phyloP scores from a whole-genome alignment of 2,329 filamentous ascomycete genomes.

The Domatiomyces catenatus region DNA sequence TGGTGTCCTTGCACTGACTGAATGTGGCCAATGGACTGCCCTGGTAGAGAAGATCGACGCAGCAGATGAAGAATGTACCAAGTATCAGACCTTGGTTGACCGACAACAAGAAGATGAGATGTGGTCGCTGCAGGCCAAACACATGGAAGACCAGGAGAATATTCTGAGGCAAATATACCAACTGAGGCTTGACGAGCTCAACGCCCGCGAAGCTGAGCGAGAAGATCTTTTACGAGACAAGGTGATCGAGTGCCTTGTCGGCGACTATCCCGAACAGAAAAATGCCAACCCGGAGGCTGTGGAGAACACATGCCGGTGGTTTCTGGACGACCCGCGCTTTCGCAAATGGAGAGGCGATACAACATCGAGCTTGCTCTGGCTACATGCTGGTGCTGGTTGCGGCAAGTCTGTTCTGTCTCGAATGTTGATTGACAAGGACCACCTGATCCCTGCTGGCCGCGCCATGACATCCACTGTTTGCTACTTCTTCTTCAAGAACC shows the following conservation, averaged over 20 bases:
- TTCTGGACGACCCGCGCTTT: slow-evolving; percentile 19
- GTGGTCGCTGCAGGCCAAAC: slow-evolving; percentile 1
- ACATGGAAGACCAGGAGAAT: slow-evolving; percentile 8
- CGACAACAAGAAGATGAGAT: slow-evolving; percentile 2
- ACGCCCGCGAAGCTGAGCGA: slow-evolving; percentile 6
- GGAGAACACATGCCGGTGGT: slow-evolving; percentile 23
- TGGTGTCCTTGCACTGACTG: slow-evolving; percentile 2
- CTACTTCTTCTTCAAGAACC: slow-evolving; percentile 25
- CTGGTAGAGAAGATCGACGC: slow-evolving; percentile 1
- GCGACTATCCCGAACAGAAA: slow-evolving; percentile 19
- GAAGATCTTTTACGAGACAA: slow-evolving; percentile 7
- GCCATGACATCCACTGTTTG: slow-evolving; percentile 17
- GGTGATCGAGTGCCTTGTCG: slow-evolving; percentile 14
- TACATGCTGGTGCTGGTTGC: slow-evolving; percentile 22
- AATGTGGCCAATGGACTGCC: neutral
- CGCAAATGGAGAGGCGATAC: slow-evolving; percentile 17
- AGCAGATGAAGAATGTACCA: slow-evolving; percentile 3
- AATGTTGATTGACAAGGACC: slow-evolving; percentile 19
- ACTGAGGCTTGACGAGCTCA: slow-evolving; percentile 2
- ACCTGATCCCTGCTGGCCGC: slow-evolving; percentile 9
- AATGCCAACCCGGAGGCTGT: slow-evolving; percentile 19
- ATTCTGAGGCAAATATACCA: slow-evolving; percentile 1
- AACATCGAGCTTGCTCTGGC: slow-evolving; percentile 19
- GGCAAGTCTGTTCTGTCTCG: slow-evolving; percentile 23
- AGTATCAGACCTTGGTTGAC: slow-evolving; percentile 1